A percentile compares a stretch with the other conserved stretches of the same genome.
These are phyloP conservation scores for Eustoma russellianum DNA, from an alignment of 257 asterid species.

Conservation along the genomic window DNA sequence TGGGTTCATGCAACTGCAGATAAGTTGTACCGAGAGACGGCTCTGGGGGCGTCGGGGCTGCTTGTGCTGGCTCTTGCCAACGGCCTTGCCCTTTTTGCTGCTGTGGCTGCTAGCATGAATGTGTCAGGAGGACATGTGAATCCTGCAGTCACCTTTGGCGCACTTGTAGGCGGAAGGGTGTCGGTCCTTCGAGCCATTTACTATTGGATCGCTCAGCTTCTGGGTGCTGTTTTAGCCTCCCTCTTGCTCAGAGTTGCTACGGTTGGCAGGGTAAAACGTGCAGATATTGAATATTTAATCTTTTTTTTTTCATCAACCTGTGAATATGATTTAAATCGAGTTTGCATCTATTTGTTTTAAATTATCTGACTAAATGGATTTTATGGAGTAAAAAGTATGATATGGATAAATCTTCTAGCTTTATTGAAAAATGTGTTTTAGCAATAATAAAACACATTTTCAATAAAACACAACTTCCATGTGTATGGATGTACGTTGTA, in stretches of 20 bases:
- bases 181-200: slow-evolving; percentile 64
- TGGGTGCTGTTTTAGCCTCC: slow-evolving; percentile 72
- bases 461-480: too few relatives aligned
- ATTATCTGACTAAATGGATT: too few relatives aligned
- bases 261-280: slow-evolving; percentile 34
- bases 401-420: too few relatives aligned
- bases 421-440: not conserved
- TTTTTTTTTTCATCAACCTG: too few relatives aligned
- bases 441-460: too few relatives aligned
- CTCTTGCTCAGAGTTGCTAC: slow-evolving; percentile 58
- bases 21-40: slow-evolving; percentile 45
- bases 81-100: slow-evolving; percentile 63
- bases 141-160: slow-evolving; percentile 89
- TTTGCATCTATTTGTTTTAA: too few relatives aligned
- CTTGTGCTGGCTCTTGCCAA: slow-evolving; percentile 60
- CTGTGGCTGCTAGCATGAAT: slow-evolving; percentile 75
- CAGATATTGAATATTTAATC: too few relatives aligned
- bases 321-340: too few relatives aligned
- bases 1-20: slow-evolving; percentile 26
- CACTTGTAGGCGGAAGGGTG: slow-evolving; percentile 79
- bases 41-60: slow-evolving; percentile 48
- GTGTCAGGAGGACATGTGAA: slow-evolving; percentile 91
- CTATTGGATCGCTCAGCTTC: slow-evolving; percentile 94
- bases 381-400: too few relatives aligned
- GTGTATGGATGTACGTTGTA: too few relatives aligned